phyloP scores from a whole-genome alignment of 2,329 filamentous ascomycete species.

The Aphanoascus verrucosus region DNA sequence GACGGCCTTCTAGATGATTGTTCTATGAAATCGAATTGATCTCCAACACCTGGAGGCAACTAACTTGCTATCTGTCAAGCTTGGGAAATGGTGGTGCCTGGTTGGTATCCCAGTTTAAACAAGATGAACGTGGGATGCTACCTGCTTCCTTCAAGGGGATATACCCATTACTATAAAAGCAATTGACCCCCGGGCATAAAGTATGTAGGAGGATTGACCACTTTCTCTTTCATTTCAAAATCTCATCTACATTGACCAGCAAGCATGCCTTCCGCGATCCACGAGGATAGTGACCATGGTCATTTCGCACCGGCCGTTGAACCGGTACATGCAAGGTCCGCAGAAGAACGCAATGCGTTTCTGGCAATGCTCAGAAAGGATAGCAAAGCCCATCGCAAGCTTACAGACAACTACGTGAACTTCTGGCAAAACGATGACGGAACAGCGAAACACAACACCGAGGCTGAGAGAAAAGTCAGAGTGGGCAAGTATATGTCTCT shows the following conservation, averaged over 20 bases:
- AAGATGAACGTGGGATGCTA: too few species aligned
- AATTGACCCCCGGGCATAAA: too few species aligned
- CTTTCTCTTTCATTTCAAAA: not conserved
- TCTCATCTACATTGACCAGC: not conserved
- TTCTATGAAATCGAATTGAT: too few species aligned
- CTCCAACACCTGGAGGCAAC: too few species aligned
- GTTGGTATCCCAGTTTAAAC: not conserved
- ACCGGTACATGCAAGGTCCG: constrained; percentile 11
- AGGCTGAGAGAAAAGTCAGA: constrained; percentile 7
- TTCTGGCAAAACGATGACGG: constrained; percentile 8
- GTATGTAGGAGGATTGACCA: too few species aligned
- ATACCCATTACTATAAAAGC: too few species aligned
- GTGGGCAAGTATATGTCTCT: constrained; percentile 7
- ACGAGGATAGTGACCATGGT: not conserved
- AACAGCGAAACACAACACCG: constrained; percentile 3
- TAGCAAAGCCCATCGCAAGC: constrained; percentile 7
- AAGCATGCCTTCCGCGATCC: not conserved
- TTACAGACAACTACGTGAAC: constrained; percentile 6
- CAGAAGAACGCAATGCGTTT: constrained; percentile 8
- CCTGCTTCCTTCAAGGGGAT: too few species aligned
- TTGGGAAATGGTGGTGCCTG: not conserved
- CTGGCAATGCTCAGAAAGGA: constrained; percentile 11
- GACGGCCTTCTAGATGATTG: too few species aligned
- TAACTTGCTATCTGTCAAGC: too few species aligned
- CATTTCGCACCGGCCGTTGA: not conserved